These are phyloP conservation scores for Aspergillus caelatus DNA, from an alignment of 2,329 filamentous ascomycete species.

Conservation along the genomic window DNA sequence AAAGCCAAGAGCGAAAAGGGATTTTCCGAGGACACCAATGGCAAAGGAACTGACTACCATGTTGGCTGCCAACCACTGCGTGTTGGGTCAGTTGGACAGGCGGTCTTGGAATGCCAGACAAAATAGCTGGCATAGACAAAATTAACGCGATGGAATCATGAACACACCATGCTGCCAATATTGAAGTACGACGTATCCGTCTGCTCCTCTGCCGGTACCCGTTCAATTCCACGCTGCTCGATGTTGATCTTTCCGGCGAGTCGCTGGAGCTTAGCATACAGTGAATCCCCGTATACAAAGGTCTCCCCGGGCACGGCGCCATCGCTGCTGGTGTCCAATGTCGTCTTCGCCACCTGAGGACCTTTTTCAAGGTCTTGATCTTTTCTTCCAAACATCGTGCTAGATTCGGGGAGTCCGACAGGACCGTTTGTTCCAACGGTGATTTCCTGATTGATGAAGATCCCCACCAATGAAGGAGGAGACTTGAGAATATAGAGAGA, in stretches of 20 bases:
- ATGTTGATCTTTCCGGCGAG: slow-evolving; percentile 67
- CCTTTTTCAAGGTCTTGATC: slow-evolving; percentile 39
- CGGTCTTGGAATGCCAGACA: slow-evolving; percentile 13
- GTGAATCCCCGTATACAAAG: slow-evolving; percentile 59
- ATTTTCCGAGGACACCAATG: slow-evolving; percentile 70
- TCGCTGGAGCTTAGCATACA: slow-evolving; percentile 63
- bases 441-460: slow-evolving; percentile 6
- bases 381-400: slow-evolving; percentile 23
- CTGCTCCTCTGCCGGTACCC: slow-evolving; percentile 70
- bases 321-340: slow-evolving; percentile 40
- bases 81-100: slow-evolving; percentile 28
- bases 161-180: slow-evolving; percentile 70
- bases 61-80: slow-evolving; percentile 74
- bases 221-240: slow-evolving; percentile 75
- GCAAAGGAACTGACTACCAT: slow-evolving; percentile 78
- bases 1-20: slow-evolving; percentile 71
- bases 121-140: slow-evolving; percentile 10
- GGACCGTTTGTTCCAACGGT: slow-evolving; percentile 11
- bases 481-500: slow-evolving; percentile 5
- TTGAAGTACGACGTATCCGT: slow-evolving; percentile 67
- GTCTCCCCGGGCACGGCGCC: slow-evolving; percentile 60
- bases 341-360: slow-evolving; percentile 30
- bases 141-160: slow-evolving; percentile 15
- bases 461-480: slow-evolving; percentile 20
- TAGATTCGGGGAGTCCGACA: slow-evolving; percentile 18